Evolutionary conservation across 768 basidiomycete genomes (phyloP).

Genomic region (Pleurotus salmoneostramineus): DNA sequence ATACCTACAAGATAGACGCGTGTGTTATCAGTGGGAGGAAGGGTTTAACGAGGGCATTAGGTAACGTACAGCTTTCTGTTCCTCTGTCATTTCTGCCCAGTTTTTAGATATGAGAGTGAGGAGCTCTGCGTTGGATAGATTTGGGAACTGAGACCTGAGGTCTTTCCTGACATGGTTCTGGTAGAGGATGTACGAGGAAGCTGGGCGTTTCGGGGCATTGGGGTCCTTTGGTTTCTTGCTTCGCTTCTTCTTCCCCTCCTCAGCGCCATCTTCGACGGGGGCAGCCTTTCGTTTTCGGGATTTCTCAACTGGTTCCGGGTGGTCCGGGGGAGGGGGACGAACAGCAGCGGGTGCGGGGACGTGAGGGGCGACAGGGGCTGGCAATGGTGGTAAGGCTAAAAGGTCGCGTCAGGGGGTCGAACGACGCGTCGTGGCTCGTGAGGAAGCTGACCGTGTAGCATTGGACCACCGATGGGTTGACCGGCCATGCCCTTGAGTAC

Average conservation of each 20-base stretch:
- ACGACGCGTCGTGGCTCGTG: constrained; percentile 10
- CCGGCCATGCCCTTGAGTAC: constrained; percentile 35
- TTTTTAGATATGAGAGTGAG: constrained; percentile 65
- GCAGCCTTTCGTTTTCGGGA: constrained; percentile 52
- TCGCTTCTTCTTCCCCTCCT: constrained; percentile 50
- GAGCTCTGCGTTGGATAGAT: constrained; percentile 67
- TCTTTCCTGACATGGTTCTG: constrained; percentile 85
- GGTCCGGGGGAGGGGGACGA: constrained; percentile 3
- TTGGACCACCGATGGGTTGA: constrained; percentile 16
- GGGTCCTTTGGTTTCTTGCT: constrained; percentile 79
- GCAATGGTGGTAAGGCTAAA: not conserved
- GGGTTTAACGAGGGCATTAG: constrained; percentile 1
- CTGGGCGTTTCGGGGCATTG: constrained; percentile 90
- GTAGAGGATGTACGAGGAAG: constrained; percentile 90
- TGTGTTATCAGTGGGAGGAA: constrained; percentile 1
- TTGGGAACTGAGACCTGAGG: constrained; percentile 62
- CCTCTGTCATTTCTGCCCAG: constrained; percentile 67
- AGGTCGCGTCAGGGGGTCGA: not conserved
- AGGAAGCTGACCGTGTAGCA: not conserved
- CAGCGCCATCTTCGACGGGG: constrained; percentile 32
- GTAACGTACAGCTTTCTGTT: constrained; percentile 69
- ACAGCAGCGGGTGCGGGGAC: constrained; percentile 17
- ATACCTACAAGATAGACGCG: constrained; percentile 36
- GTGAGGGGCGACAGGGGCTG: constrained; percentile 10
- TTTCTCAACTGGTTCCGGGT: not conserved